These are phyloP conservation scores for Dictyostelium brefeldianum DNA, from an alignment of 78 protist species.

Conservation along the genomic window DNA sequence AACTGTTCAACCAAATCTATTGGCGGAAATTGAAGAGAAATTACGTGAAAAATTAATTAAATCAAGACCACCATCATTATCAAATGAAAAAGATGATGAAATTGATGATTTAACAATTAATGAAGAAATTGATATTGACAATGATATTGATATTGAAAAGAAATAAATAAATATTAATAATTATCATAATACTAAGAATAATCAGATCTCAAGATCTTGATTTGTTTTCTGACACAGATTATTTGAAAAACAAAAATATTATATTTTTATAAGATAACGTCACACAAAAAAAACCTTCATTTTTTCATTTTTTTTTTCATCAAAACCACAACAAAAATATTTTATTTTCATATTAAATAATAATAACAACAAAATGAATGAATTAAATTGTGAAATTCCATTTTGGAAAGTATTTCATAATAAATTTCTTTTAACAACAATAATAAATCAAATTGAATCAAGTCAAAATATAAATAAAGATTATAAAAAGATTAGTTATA, in stretches of 20 bases:
- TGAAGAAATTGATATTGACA: neutral
- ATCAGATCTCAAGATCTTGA: no score
- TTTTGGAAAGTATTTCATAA: constrained; percentile 21
- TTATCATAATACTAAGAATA: no score
- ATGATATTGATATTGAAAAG: neutral
- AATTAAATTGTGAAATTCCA: neutral
- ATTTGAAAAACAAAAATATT: no score
- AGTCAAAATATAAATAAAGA: neutral
- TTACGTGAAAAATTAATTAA: constrained; percentile 40
- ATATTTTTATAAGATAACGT: no score
- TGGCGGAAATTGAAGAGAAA: constrained; percentile 61
- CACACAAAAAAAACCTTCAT: no score
- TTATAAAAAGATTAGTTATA: neutral
- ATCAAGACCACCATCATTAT: neutral
- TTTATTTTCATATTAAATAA: no score
- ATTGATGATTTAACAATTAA: neutral
- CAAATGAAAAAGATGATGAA: neutral
- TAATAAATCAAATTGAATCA: neutral
- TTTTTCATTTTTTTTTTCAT: no score
- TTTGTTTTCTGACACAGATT: no score
- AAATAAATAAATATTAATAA: no score
- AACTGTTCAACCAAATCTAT: constrained; percentile 32
- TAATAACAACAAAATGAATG: neutral
- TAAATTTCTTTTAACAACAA: neutral
- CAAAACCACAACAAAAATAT: no score